These are phyloP conservation scores for Coemansia sp. DNA, from an alignment of 192 early-diverging fungal species.

Conservation along the genomic window DNA sequence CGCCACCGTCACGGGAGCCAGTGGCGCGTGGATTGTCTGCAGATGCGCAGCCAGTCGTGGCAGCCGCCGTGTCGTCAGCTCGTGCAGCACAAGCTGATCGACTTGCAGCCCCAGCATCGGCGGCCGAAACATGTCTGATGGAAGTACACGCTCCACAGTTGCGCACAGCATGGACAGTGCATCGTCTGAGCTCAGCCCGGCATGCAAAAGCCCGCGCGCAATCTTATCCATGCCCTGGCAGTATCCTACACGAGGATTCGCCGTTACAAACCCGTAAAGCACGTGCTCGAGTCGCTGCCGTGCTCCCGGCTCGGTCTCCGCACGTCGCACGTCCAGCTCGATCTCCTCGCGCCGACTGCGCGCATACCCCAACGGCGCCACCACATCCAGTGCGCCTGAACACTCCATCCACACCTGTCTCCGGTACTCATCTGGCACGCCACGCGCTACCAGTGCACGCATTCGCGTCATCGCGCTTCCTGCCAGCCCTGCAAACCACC, in stretches of 20 bases:
- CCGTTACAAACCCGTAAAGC: conserved; percentile 32
- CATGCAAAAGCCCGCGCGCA: conserved; percentile 52
- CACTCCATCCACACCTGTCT: conserved; percentile 52
- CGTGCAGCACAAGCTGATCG: conserved; percentile 58
- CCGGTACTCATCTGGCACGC: conserved; percentile 30
- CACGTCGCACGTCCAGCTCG: conserved; percentile 47
- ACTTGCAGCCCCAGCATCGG: conserved; percentile 55
- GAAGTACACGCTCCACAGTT: conserved; percentile 55
- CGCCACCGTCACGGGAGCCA: conserved; percentile 57
- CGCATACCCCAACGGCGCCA: background rate
- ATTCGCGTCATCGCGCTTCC: conserved; percentile 8
- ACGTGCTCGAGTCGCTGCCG: conserved; percentile 23
- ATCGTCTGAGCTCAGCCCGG: conserved; percentile 50
- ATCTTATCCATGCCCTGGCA: conserved; percentile 64
- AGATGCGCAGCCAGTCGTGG: conserved; percentile 52
- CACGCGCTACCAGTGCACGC: conserved; percentile 22
- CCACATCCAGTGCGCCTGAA: conserved; percentile 27
- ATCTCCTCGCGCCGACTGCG: conserved; percentile 26
- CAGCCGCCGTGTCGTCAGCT: conserved; percentile 53
- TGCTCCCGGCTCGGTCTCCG: conserved; percentile 1
- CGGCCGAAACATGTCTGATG: conserved; percentile 53
- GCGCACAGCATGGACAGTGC: conserved; percentile 50
- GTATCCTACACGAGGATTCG: conserved; percentile 54
- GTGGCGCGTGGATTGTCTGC: conserved; percentile 21
- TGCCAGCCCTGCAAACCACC: conserved; percentile 21